Base-by-base conservation (phyloP, 345 rosid genomes). In the Salix purpurea region DNA sequence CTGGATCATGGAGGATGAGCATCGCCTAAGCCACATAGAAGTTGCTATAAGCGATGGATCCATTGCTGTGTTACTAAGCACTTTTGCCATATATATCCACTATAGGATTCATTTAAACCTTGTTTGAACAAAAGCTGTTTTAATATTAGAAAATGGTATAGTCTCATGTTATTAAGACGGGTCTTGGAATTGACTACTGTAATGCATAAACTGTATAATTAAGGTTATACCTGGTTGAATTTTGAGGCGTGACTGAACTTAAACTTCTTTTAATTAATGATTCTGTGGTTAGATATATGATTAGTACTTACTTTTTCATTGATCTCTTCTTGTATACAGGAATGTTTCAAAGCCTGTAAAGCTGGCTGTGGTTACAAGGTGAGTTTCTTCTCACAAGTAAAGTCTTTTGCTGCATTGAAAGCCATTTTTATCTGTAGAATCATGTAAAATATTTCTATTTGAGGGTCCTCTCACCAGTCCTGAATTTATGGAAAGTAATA, bases 291-390 rank as follows among this genome's bases (percentile, higher is more conserved):
- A 24, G 4, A 44, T 67, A 37, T 15, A 19, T 50, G 61, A 72
- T 39, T 54, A 1, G 70, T 39, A 56, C 46, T 80, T 50, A 66
- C 30, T 34, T 30, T 34, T 46, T 28, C 48, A 28, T 39, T 54
- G 65, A 30, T 61, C n/a, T 26, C 40, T 39, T 70, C 77, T n/a
- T 23, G 19, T 56, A 2, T 76, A 61, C 90, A 95, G 98, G 90
- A 91, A 61, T 95, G 99, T 80, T 95, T 95, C 78, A 88, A 81
- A 75, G 98, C 98, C 18, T 93, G 98, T 86, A 91, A 86, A 28
- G 76, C 98, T 73, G 99, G 99, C 79, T 95, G 98, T 75, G 99
- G 97, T 77, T 93, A 79, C 69, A 93, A 89, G 97, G 99, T 95
- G 72, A 76, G 85, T 74, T 75, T 77, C 44, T 37, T 65, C 72